Evolutionary conservation across 2,329 filamentous ascomycete genomes (phyloP).

Genomic region (Chalara sp.): DNA sequence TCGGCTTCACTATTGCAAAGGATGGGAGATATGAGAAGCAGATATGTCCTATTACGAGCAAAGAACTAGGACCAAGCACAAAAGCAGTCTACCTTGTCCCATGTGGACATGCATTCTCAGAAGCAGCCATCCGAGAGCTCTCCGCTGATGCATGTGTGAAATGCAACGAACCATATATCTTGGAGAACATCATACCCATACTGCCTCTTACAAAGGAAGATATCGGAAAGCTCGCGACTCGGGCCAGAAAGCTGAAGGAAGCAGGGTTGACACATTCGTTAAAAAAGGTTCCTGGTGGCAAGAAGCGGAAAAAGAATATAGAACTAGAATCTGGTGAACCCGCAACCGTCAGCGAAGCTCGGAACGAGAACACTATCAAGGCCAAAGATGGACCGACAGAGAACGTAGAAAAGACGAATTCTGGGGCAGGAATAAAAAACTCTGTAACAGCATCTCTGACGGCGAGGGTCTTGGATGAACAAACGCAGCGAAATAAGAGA

Average conservation of each 20-base stretch:
- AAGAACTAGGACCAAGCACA: constrained; percentile 71
- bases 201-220: constrained; percentile 67
- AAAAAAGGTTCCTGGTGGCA: constrained; percentile 68
- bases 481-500: constrained; percentile 74
- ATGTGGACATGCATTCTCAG: constrained; percentile 91
- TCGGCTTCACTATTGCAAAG: constrained; percentile 59
- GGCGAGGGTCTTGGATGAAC: constrained; percentile 78
- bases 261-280: constrained; percentile 76
- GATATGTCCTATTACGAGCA: constrained; percentile 83
- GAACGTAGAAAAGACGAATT: constrained; percentile 22
- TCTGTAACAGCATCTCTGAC: constrained; percentile 78
- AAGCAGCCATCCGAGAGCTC: constrained; percentile 79
- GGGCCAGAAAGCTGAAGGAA: constrained; percentile 62
- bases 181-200: constrained; percentile 76
- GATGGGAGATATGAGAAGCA: constrained; percentile 48
- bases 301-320: constrained; percentile 67
- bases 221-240: constrained; percentile 55
- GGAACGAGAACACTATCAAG: constrained; percentile 13
- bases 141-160: constrained; percentile 50
- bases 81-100: constrained; percentile 87
- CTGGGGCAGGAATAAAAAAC: constrained; percentile 69
- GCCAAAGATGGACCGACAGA: constrained; percentile 8
- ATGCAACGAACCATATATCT: constrained; percentile 68
- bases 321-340: constrained; percentile 34
- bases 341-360: constrained; percentile 18